These are phyloP conservation scores for Teunomyces atbi DNA, from an alignment of 805 yeast genomes.

Conservation along the genomic window DNA sequence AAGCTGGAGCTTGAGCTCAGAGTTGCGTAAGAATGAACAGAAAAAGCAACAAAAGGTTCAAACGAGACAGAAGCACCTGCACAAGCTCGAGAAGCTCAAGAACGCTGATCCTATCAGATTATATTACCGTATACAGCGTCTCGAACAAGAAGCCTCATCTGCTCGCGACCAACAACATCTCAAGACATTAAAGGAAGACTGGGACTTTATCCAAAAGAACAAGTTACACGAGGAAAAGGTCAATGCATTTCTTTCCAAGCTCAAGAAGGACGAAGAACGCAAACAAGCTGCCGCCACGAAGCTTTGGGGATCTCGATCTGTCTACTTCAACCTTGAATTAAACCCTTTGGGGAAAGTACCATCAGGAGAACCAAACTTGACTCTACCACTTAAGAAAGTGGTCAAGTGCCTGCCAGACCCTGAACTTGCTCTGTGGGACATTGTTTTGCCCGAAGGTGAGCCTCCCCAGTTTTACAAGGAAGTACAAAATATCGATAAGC, in stretches of 20 bases:
- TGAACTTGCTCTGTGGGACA: slow-evolving; percentile 14
- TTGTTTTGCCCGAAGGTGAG: slow-evolving; percentile 38
- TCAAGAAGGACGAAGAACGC: slow-evolving; percentile 17
- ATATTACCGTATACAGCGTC: slow-evolving; percentile 29
- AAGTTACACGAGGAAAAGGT: slow-evolving; percentile 33
- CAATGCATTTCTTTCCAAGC: slow-evolving; percentile 19
- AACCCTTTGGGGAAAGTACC: slow-evolving; percentile 62
- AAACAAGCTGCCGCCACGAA: slow-evolving; percentile 18
- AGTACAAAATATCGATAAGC: slow-evolving; percentile 29
- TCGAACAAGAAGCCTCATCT: slow-evolving; percentile 18
- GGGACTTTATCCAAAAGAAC: slow-evolving; percentile 36
- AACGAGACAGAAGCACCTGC: slow-evolving; percentile 33
- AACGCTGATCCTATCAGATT: slow-evolving; percentile 35
- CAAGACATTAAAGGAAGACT: slow-evolving; percentile 34
- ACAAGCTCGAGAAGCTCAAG: slow-evolving; percentile 23
- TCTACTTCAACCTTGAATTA: slow-evolving; percentile 65
- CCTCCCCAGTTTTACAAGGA: slow-evolving; percentile 49
- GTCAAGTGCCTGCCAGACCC: neutral
- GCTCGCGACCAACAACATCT: slow-evolving; percentile 21
- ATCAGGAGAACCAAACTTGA: slow-evolving; percentile 19
- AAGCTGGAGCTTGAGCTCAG: slow-evolving; percentile 36
- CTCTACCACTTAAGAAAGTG: slow-evolving; percentile 27
- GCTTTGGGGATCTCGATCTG: slow-evolving; percentile 47
- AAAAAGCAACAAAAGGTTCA: slow-evolving; percentile 36
- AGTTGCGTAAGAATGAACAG: slow-evolving; percentile 34